Evolutionary conservation across 176 grass and related monocot species (phyloP), one percentile per base, ranked within the genome.

Genomic region (Musa troglodytarum): DNA sequence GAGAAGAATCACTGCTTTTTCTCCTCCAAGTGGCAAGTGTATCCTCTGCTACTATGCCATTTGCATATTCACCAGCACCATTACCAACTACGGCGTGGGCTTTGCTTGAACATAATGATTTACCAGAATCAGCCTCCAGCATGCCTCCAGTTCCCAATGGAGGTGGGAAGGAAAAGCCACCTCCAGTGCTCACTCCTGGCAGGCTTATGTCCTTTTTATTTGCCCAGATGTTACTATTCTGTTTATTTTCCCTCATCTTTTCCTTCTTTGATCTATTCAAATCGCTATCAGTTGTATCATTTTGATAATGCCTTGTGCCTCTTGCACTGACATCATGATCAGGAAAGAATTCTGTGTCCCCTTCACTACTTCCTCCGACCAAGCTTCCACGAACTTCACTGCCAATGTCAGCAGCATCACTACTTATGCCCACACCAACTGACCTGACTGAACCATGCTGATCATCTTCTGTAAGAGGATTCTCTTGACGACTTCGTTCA

Each of bases 21-120:
- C 88, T 94, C 78, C 87, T 90, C 96, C 96, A 99, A 56, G 80
- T 83, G 20, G 96, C 82, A 83, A 92, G 91, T 89, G 87, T 94
- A 81, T 99, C 90, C 24, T 94, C 81, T 63, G 86, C 86, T 68
- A 90, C 84, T 51, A 76, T 76, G 68, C 90, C 84, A 79, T 94
- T 98, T 81, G 73, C 84, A 76, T 78, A 83, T 34, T 89, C 88
- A 78, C 87, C 88, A 34, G 82, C 76, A 88, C 81, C 79, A 12
- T 97, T 86, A 52, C n/a, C 49, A 17, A 52, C 49, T 85, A 78
- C 84, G 66, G 54, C 49, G 79, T 87, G 63, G 72, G 69, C 82
- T 80, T 89, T 89, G 74, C 82, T 86, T 85, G 85, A 87, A 85
- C 84, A 85, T 50, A 78, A 79, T 26, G 74, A 75, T 78, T 89